Base-by-base conservation (phyloP, 2,329 filamentous ascomycete genomes). In the Cladophialophora carrionii region DNA sequence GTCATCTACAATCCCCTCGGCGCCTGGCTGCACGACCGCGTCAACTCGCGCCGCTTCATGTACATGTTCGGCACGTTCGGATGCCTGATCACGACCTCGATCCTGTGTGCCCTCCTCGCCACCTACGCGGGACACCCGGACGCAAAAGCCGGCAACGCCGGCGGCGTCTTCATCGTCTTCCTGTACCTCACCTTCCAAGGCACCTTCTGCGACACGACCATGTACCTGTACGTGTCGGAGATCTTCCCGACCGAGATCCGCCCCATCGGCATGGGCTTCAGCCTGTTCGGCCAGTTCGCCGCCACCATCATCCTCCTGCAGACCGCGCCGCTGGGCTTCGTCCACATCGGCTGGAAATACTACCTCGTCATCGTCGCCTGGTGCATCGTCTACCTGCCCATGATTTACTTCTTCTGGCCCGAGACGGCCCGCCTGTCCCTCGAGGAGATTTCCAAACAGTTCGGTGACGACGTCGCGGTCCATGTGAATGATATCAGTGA, bases 211-310 rank as follows among this genome's bases (percentile, higher is more conserved):
- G 80, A 82, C 65, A 80, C 80, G 1, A 81, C 78, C n/a, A 80
- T 81, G 73, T 82, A 81, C 60, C 73, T 81, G 17, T 81, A 81
- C 60, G 76, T 80, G 22, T 75, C 76, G 2, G 79, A 81, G 71
- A 82, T 81, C 20, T 81, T 80, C 71, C 80, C 78, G 3, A 80
- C 74, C 0, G 80, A 83, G 59, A 81, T 84, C 31, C 77, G 82
- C 1, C 78, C 81, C 0, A 84, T 83, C 34, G 82, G 82, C 8
- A 83, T 83, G 76, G 82, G 80, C 0, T 82, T 83, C 71, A 82
- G 79, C 0, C 67, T 84, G 1, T 83, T 84, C 59, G 82, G 81
- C 3, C 81, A 82, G 64, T 82, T 82, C 65, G 78, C 80, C 1
- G 76, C 81, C 0, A 83, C 81, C 0, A 74, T 84, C 1, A 79